phyloP scores from a whole-genome alignment of 129 eudicot genomes.

The Mikania micrantha region DNA sequence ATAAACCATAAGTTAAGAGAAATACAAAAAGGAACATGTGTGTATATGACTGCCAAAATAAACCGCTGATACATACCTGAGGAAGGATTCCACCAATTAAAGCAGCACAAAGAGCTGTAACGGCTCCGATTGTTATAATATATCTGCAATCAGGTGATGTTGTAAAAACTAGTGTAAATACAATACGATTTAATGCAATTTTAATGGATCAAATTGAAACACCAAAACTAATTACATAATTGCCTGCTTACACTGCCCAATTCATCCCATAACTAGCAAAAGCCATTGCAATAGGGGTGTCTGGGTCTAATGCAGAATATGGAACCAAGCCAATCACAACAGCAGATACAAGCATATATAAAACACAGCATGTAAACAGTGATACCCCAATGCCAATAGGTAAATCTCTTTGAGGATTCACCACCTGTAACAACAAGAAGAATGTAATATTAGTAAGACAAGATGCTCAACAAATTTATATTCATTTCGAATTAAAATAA shows the following conservation, averaged over 20 bases:
- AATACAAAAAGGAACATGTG: background rate
- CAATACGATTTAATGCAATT: background rate
- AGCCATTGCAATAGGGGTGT: slow-evolving; percentile 62
- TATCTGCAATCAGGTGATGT: slow-evolving; percentile 32
- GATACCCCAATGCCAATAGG: slow-evolving; percentile 64
- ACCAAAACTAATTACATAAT: background rate
- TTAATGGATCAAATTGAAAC: background rate
- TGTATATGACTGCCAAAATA: background rate
- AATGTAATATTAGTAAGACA: background rate
- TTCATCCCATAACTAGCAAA: slow-evolving; percentile 65
- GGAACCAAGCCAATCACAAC: slow-evolving; percentile 63
- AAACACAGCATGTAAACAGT: slow-evolving; percentile 52
- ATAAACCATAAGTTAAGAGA: slow-evolving; percentile 1
- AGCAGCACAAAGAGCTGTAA: slow-evolving; percentile 65
- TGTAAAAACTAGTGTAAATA: background rate
- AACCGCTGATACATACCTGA: slow-evolving; percentile 31
- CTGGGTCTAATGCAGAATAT: slow-evolving; percentile 46
- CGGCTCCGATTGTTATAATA: slow-evolving; percentile 49
- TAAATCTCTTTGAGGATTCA: slow-evolving; percentile 62
- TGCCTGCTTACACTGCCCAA: slow-evolving; percentile 53
- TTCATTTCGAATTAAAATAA: background rate
- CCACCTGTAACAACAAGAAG: slow-evolving; percentile 35
- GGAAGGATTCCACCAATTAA: slow-evolving; percentile 63
- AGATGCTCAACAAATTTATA: background rate
- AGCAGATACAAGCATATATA: slow-evolving; percentile 61